Evolutionary conservation across 1,284 basidiomycete genomes (phyloP).

Genomic region (Caloboletus inedulis): DNA sequence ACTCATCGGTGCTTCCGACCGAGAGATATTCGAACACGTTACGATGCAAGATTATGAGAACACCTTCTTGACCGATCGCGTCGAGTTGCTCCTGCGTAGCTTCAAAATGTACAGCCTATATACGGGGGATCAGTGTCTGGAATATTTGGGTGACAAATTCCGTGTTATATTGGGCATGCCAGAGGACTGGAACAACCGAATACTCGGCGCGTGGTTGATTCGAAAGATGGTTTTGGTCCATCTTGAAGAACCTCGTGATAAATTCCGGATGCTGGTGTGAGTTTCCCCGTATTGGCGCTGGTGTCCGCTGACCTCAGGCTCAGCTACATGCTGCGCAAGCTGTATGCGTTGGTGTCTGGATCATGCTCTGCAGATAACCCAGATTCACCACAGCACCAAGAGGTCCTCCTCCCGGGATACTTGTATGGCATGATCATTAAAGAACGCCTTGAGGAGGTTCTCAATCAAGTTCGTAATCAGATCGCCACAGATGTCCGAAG

Average conservation of each 20-base stretch:
- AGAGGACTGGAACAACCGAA: slow-evolving; percentile 89
- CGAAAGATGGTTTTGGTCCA: slow-evolving; percentile 91
- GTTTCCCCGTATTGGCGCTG: not conserved
- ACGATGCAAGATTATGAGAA: slow-evolving; percentile 97
- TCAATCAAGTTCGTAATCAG: slow-evolving; percentile 73
- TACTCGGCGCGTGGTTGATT: slow-evolving; percentile 83
- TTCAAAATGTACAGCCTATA: slow-evolving; percentile 92
- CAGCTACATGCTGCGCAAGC: slow-evolving; percentile 95
- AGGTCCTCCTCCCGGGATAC: slow-evolving; percentile 91
- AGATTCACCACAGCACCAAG: slow-evolving; percentile 98
- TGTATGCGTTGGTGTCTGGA: slow-evolving; percentile 90
- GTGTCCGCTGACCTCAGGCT: slow-evolving; percentile 12
- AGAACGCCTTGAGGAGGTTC: slow-evolving; percentile 90
- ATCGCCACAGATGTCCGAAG: slow-evolving; percentile 76
- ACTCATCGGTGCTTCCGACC: slow-evolving; percentile 91
- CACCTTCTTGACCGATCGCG: slow-evolving; percentile 96
- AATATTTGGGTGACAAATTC: slow-evolving; percentile 98
- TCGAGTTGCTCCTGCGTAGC: slow-evolving; percentile 95
- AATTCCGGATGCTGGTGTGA: slow-evolving; percentile 94
- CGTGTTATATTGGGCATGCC: slow-evolving; percentile 88
- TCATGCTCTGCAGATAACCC: slow-evolving; percentile 95
- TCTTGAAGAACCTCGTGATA: slow-evolving; percentile 86
- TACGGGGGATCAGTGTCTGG: slow-evolving; percentile 91
- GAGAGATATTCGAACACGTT: slow-evolving; percentile 97
- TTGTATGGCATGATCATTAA: slow-evolving; percentile 98